Evolutionary conservation across 2,329 filamentous ascomycete genomes (phyloP).

Genomic region (Ascochyta rabiei): DNA sequence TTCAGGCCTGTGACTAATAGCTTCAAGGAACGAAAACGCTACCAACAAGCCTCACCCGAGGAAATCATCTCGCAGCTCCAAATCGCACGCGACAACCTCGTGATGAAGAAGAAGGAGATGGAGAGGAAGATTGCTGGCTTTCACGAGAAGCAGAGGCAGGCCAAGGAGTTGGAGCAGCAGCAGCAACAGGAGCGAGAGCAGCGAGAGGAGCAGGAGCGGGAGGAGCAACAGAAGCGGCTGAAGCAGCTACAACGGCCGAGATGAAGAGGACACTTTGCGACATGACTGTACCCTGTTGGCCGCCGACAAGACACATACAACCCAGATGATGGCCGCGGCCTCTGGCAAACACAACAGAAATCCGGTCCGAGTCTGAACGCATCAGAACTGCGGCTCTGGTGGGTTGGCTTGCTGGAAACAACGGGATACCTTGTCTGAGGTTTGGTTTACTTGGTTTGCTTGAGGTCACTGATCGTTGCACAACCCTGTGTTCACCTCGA

Average conservation of each 20-base stretch:
- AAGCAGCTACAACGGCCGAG: neutral
- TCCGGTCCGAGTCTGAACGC: no score
- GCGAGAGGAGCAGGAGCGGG: neutral
- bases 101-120: conserved; percentile 58
- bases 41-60: conserved; percentile 57
- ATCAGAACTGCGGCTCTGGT: no score
- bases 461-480: no score
- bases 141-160: conserved; percentile 19
- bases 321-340: no score
- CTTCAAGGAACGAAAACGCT: conserved; percentile 52
- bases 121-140: conserved; percentile 60
- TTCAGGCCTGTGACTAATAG: neutral
- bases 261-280: neutral
- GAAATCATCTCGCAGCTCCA: conserved; percentile 64
- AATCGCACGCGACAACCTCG: conserved; percentile 55
- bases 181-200: neutral
- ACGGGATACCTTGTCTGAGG: no score
- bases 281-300: no score
- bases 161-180: conserved; percentile 19
- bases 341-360: no score
- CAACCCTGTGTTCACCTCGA: no score
- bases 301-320: no score
- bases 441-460: no score
- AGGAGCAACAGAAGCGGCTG: neutral
- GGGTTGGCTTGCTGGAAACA: no score